These are phyloP conservation scores for Aspergillus sp. DNA, from an alignment of 2,329 filamentous ascomycete species.

Conservation along the genomic window DNA sequence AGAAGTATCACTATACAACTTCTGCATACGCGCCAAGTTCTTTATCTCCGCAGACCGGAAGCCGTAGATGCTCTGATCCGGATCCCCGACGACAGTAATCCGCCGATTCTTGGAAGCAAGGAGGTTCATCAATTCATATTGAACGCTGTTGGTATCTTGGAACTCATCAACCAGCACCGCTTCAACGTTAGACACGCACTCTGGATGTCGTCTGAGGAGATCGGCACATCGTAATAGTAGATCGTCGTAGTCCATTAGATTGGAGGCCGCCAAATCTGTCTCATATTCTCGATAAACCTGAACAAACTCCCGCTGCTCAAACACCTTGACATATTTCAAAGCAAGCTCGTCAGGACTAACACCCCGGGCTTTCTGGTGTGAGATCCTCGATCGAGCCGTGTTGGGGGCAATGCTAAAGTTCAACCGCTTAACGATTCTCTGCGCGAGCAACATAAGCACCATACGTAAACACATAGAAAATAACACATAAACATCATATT, in stretches of 20 bases:
- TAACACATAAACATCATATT: background rate
- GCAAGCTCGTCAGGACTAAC: slow-evolving; percentile 43
- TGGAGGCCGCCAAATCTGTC: slow-evolving; percentile 65
- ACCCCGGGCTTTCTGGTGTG: slow-evolving; percentile 55
- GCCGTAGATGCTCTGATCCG: slow-evolving; percentile 96
- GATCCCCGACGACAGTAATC: slow-evolving; percentile 95
- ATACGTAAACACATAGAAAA: background rate
- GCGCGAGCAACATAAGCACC: slow-evolving; percentile 8
- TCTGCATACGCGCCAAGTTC: slow-evolving; percentile 75
- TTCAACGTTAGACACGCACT: slow-evolving; percentile 84
- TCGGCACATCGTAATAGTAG: slow-evolving; percentile 78
- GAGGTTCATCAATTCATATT: slow-evolving; percentile 89
- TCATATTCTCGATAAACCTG: slow-evolving; percentile 72
- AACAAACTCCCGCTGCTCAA: slow-evolving; percentile 62
- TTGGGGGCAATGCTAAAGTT: slow-evolving; percentile 65
- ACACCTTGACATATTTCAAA: slow-evolving; percentile 35
- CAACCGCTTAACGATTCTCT: slow-evolving; percentile 73
- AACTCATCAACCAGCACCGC: slow-evolving; percentile 95
- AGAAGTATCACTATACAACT: slow-evolving; percentile 70
- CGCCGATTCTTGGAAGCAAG: slow-evolving; percentile 67
- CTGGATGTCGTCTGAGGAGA: slow-evolving; percentile 66
- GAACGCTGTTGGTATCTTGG: slow-evolving; percentile 91
- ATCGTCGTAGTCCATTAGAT: slow-evolving; percentile 91
- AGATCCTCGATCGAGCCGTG: slow-evolving; percentile 70
- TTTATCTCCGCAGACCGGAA: slow-evolving; percentile 90